Evolutionary conservation across 2,329 filamentous ascomycete species (phyloP), one percentile per base, ranked within the genome.

Genomic region (Cercospora brassicicola): DNA sequence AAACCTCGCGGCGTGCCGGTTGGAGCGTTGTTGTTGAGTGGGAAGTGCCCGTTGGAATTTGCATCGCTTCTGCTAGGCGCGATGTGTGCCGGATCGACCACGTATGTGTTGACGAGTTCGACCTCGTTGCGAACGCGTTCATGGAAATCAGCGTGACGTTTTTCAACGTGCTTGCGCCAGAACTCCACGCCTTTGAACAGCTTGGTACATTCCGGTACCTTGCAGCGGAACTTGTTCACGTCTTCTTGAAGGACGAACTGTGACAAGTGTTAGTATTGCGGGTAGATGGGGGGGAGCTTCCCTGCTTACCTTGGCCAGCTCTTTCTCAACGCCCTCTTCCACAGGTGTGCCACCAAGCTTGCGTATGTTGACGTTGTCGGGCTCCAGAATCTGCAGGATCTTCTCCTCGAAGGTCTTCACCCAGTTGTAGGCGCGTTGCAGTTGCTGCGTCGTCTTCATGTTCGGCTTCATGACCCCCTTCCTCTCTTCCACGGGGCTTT

Each of bases 361-460:
- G 78, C 89, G 89, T 51, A 98, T 84, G 76, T 98, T 93, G 26
- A 91, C 91, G 60, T 90, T 89, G 64, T 95, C 92, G 0, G 95
- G 95, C 73, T 98, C 94, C 13, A 99, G 85, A 57, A 98, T 91
- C 78, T 97, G 94, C 78, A 92, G 84, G 62, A 99, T 86, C 82
- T 99, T 99, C 77, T 99, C 95, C 78, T 99, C 95, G 76, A 97
- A 99, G 0, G 95, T 98, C 83, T 91, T 96, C 68, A 99, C 96
- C 95, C 96, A 99, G 77, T 98, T 99, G 82, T 93, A 98, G 0
- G 95, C 95, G 66, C 94, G 90, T 76, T 96, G 91, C 13, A 98
- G 87, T 78, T 98, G 95, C 78, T 96, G 93, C 75, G 97, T 93
- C 4, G 89, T 89, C 82, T 96, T 97, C 61, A 86, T 89, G 26